A percentile compares a stretch with the other conserved stretches of the same genome.
Evolutionary conservation across 2,329 filamentous ascomycete species (phyloP).

Genomic region (Xylariaceae sp.): DNA sequence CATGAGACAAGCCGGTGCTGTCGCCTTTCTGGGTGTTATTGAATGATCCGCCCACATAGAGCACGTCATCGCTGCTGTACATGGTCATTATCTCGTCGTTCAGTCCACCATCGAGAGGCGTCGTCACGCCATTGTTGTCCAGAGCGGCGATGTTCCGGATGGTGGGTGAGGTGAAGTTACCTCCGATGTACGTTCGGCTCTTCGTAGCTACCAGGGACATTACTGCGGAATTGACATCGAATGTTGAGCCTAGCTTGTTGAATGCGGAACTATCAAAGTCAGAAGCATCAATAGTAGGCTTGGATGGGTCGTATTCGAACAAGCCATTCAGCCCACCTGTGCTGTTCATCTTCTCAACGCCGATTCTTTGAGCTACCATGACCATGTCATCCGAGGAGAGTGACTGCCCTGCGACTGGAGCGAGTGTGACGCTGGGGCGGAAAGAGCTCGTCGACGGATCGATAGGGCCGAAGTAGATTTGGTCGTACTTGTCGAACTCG

Average conservation of each 20-base stretch:
- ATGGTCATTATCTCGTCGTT: constrained; percentile 73
- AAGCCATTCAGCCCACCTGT: constrained; percentile 82
- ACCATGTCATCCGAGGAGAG: constrained; percentile 53
- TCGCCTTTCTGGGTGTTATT: constrained; percentile 61
- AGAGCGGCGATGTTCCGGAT: constrained; percentile 75
- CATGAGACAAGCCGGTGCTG: constrained; percentile 61
- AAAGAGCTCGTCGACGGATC: constrained; percentile 70
- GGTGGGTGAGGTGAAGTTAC: constrained; percentile 69
- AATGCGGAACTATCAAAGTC: constrained; percentile 68
- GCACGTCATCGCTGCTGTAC: constrained; percentile 56
- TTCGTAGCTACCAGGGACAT: constrained; percentile 60
- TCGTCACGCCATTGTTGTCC: constrained; percentile 53
- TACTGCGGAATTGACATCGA: constrained; percentile 63
- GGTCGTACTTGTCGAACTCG: constrained; percentile 93
- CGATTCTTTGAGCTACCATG: constrained; percentile 83
- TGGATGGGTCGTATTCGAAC: constrained; percentile 76
- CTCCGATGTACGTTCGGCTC: constrained; percentile 68
- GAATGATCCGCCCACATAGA: constrained; percentile 86
- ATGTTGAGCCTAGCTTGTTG: constrained; percentile 66
- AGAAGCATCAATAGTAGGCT: constrained; percentile 50
- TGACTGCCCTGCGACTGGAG: constrained; percentile 59
- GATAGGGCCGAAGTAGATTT: constrained; percentile 79
- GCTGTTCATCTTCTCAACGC: constrained; percentile 68
- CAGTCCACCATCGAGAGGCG: constrained; percentile 65
- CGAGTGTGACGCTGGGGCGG: constrained; percentile 73